These are phyloP conservation scores for Datisca glomerata DNA, from an alignment of 306 rosid species.

Conservation along the genomic window DNA sequence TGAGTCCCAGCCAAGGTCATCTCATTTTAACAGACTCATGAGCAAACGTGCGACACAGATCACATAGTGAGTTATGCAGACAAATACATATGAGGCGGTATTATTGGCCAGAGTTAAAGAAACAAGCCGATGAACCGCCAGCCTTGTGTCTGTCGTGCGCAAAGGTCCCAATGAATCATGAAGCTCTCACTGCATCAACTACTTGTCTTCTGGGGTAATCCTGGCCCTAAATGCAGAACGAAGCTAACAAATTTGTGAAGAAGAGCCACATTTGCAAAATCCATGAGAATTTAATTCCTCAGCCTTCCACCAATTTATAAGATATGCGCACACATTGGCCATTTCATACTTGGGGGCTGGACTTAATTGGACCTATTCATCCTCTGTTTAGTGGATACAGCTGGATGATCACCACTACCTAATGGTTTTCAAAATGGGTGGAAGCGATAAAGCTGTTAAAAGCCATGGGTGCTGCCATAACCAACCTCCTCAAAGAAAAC, in stretches of 20 bases:
- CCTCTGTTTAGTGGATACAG: not conserved
- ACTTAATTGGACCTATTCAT: not conserved
- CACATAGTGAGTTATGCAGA: too few relatives aligned
- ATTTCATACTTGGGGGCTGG: slow-evolving; percentile 3
- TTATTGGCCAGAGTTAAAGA: too few relatives aligned
- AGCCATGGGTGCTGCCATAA: not conserved
- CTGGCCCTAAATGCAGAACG: not conserved
- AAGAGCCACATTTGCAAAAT: not conserved
- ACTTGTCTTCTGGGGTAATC: too few relatives aligned
- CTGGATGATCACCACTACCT: not conserved
- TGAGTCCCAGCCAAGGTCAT: too few relatives aligned
- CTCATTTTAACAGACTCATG: too few relatives aligned
- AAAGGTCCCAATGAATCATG: too few relatives aligned
- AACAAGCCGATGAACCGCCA: too few relatives aligned
- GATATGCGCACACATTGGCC: not conserved
- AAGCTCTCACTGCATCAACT: too few relatives aligned
- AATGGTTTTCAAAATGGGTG: slow-evolving; percentile 1
- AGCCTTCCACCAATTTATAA: not conserved
- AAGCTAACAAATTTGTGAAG: not conserved
- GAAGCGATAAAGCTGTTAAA: not conserved
- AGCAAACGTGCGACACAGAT: too few relatives aligned
- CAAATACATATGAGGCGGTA: too few relatives aligned
- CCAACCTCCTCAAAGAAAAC: too few relatives aligned
- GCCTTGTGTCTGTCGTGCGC: too few relatives aligned
- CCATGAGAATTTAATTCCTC: not conserved